phyloP scores from a whole-genome alignment of 1,284 basidiomycete species.

The Heliocybe sulcata region DNA sequence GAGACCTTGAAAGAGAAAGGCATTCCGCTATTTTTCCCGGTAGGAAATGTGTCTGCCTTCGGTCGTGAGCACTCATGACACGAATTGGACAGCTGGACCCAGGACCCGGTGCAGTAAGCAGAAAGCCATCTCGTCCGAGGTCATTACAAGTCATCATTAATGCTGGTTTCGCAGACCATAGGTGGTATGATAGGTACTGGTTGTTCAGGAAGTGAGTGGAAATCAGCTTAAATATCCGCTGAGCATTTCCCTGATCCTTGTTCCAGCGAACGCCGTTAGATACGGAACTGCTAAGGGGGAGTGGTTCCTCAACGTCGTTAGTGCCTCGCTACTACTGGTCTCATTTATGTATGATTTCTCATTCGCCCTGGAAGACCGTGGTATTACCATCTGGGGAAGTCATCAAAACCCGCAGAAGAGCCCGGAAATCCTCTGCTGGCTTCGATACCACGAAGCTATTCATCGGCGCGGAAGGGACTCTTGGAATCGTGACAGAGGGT shows the following conservation, averaged over 20 bases:
- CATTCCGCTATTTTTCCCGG: slow-evolving; percentile 84
- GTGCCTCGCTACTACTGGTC: slow-evolving; percentile 16
- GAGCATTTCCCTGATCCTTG: not conserved
- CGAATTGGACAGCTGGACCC: slow-evolving; percentile 57
- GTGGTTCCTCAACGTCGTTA: slow-evolving; percentile 61
- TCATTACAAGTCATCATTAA: not conserved
- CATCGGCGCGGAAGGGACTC: slow-evolving; percentile 92
- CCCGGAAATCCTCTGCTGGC: slow-evolving; percentile 87
- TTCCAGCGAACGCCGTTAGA: slow-evolving; percentile 69
- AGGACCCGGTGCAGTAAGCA: slow-evolving; percentile 48
- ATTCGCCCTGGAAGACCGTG: slow-evolving; percentile 52
- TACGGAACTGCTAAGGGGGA: slow-evolving; percentile 75
- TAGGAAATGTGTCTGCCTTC: slow-evolving; percentile 28
- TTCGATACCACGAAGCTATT: slow-evolving; percentile 93
- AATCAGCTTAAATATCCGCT: not conserved
- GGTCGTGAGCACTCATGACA: not conserved
- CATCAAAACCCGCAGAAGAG: slow-evolving; percentile 87
- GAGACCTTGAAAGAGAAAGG: slow-evolving; percentile 61
- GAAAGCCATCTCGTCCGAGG: not conserved
- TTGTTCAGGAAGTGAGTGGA: slow-evolving; percentile 65
- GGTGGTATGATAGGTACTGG: slow-evolving; percentile 91
- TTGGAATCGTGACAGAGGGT: slow-evolving; percentile 85
- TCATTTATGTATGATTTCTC: not conserved
- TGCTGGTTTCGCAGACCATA: slow-evolving; percentile 43
- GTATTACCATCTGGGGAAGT: slow-evolving; percentile 89